Evolutionary conservation across 495 filamentous ascomycete genomes (phyloP).

Genomic region (Astrothelium macrocarpum): DNA sequence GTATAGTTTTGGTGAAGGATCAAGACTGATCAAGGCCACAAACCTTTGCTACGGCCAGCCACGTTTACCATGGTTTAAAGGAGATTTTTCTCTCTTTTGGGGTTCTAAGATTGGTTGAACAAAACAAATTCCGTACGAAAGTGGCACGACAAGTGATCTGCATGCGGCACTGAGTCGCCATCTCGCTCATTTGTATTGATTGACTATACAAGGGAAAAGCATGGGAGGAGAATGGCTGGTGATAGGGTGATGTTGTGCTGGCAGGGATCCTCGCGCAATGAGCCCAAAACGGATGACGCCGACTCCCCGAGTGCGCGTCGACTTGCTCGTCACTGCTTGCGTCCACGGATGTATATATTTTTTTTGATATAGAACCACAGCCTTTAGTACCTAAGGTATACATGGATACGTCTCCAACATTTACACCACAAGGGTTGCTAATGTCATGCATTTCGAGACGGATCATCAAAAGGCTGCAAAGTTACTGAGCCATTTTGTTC

Average conservation of each 20-base stretch:
- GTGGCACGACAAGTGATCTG: neutral
- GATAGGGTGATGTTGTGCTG: neutral
- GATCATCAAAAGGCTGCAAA: no score
- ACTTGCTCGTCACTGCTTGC: neutral
- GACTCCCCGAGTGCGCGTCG: neutral
- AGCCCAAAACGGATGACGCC: neutral
- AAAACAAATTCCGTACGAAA: neutral
- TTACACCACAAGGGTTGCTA: no score
- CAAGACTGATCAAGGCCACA: neutral
- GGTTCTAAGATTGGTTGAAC: neutral
- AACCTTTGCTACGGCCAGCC: neutral
- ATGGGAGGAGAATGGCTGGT: neutral
- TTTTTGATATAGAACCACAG: neutral
- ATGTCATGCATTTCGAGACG: no score
- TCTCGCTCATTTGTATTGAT: neutral
- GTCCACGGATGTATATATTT: neutral
- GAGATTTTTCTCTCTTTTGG: neutral
- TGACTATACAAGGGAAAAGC: no score
- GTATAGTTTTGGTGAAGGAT: neutral
- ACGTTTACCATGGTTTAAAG: neutral
- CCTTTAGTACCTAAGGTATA: no score
- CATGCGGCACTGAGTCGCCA: neutral
- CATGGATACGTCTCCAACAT: no score
- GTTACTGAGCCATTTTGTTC: no score
- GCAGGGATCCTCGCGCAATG: slow-evolving; percentile 2